Conservation (phyloP, 495 filamentous ascomycete species). For the Niebla homalea region DNA sequence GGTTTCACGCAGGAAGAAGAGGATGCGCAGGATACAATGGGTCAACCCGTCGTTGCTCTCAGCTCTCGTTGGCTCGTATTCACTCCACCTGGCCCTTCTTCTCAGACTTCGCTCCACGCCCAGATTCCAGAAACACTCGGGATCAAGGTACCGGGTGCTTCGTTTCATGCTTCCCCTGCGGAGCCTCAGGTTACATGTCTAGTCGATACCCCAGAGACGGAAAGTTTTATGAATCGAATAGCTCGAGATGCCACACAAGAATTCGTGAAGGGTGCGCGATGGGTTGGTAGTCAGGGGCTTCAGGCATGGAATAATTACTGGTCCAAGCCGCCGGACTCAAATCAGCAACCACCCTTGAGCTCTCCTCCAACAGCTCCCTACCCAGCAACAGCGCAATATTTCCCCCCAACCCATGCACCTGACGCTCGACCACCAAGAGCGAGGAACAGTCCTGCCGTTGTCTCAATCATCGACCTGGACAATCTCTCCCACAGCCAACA, state of each 20-base stretch:
- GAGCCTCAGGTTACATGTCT: slow-evolving; percentile 61
- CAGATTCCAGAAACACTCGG: slow-evolving; percentile 28
- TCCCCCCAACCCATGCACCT: slow-evolving; percentile 65
- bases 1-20: slow-evolving; percentile 38
- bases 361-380: slow-evolving; percentile 12
- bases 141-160: slow-evolving; percentile 49
- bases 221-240: slow-evolving; percentile 71
- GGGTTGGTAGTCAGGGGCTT: slow-evolving; percentile 72
- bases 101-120: slow-evolving; percentile 54
- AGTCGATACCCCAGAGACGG: slow-evolving; percentile 64
- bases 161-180: slow-evolving; percentile 57
- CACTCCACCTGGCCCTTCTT: slow-evolving; percentile 60
- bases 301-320: slow-evolving; percentile 86
- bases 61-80: slow-evolving; percentile 75
- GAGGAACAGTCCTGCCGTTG: slow-evolving; percentile 57
- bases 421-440: slow-evolving; percentile 25
- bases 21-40: slow-evolving; percentile 31
- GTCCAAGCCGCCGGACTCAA: slow-evolving; percentile 43
- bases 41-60: slow-evolving; percentile 52
- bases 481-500: slow-evolving; percentile 36
- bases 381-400: slow-evolving; percentile 28
- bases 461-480: slow-evolving; percentile 76
- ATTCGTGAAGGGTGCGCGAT: slow-evolving; percentile 74
- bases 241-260: slow-evolving; percentile 83
- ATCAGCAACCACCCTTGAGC: slow-evolving; percentile 4